Evolutionary conservation across 108 stramenopile genomes (phyloP), one percentile per base, ranked within the genome.

Genomic region (Cyclotella distinguenda): DNA sequence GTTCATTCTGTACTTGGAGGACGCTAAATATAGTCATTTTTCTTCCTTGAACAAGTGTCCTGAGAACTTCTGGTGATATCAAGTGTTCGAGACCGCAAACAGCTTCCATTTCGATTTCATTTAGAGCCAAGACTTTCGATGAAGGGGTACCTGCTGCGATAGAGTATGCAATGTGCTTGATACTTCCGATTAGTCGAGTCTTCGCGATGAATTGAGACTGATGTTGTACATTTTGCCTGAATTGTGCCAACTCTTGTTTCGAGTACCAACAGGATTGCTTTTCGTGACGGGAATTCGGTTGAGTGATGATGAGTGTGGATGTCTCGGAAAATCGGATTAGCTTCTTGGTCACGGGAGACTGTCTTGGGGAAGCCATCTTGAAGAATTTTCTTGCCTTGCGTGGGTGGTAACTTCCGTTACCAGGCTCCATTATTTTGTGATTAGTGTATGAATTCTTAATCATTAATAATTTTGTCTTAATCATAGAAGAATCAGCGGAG

Each of bases 91-190:
- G 39, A 10, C 50, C 42, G 43, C 40, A 26, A 6, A 53, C 32
- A 15, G 13, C 19, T 30, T 52, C 52, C 8, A 19, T 31, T 13
- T 53, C 26, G 16, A 53, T 12, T 38, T 28, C 10, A 40, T n/a
- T 39, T n/a, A n/a, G n/a, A n/a, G n/a, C n/a, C n/a, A n/a, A 6
- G 12, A 1, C 30, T 6, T 64, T 18, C 3, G 40, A 1, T 5
- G 6, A 15, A 51, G 52, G 28, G n/a, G 2, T 27, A 26, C 64
- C 38, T 18, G 30, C 32, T 19, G 33, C 34, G 25, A 42, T 16
- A 32, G 64, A 40, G 40, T 59, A 30, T 4, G 58, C 58, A 44
- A 59, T 33, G 7, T 27, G 43, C 42, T 43, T 43, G 23, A 28
- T 25, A 6, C 2, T 19, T 21, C 42, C n/a, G 49, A 49, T 28